A percentile compares a stretch with the other conserved stretches of the same genome.
phyloP scores from a whole-genome alignment of 495 filamentous ascomycete genomes.

The Aspergillus affinis region DNA sequence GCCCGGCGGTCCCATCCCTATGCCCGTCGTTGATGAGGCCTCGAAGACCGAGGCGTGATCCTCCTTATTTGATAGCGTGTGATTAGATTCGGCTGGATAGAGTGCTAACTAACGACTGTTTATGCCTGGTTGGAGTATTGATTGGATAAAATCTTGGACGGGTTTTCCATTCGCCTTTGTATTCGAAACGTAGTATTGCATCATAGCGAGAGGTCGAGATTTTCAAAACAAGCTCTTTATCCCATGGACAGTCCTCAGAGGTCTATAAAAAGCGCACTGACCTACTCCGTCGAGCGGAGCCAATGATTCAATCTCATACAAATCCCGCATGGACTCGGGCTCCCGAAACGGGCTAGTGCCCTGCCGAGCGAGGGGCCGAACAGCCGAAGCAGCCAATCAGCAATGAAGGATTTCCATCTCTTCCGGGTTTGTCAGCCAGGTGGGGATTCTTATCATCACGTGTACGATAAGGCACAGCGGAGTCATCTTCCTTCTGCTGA shows the following conservation, averaged over 20 bases:
- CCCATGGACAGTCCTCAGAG: too few species aligned
- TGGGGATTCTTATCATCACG: slow-evolving; percentile 20
- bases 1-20: slow-evolving; percentile 78
- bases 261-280: too few species aligned
- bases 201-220: background rate
- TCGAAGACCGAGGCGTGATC: slow-evolving; percentile 1
- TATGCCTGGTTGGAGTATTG: background rate
- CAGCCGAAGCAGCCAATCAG: slow-evolving; percentile 3
- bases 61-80: background rate
- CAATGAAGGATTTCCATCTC: background rate
- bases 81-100: background rate
- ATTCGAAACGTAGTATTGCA: background rate
- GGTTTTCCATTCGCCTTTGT: background rate
- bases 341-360: background rate
- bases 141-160: background rate
- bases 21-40: slow-evolving; percentile 43
- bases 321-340: background rate
- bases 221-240: background rate
- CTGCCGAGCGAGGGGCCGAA: background rate
- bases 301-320: background rate
- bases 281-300: too few species aligned
- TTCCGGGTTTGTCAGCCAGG: background rate
- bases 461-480: background rate
- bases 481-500: background rate
- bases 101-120: background rate